These are phyloP conservation scores for Aspergillus sp. DNA, from an alignment of 2,329 filamentous ascomycete species.

Conservation along the genomic window DNA sequence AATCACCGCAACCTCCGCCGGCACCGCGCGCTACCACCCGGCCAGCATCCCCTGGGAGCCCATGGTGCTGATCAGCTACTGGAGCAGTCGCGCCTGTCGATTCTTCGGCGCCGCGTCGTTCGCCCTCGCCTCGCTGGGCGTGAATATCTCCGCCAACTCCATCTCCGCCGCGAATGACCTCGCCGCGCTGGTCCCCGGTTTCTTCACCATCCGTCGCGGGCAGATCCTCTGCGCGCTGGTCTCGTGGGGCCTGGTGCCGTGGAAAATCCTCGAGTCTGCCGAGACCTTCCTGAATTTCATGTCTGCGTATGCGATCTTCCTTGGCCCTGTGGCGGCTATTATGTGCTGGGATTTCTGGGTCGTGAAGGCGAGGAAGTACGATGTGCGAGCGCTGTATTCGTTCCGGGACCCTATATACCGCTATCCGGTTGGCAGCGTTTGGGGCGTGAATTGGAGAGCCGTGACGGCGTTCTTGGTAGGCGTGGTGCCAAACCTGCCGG, in stretches of 20 bases:
- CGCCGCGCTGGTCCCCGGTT: constrained; percentile 46
- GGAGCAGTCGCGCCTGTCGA: constrained; percentile 32
- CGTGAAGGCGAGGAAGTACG: constrained; percentile 43
- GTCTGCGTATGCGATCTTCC: constrained; percentile 57
- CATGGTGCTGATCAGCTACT: constrained; percentile 32
- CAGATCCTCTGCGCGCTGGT: constrained; percentile 48
- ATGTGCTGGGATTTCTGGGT: constrained; percentile 55
- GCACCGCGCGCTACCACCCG: constrained; percentile 27
- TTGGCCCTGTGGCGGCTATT: constrained; percentile 56
- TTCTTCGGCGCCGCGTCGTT: constrained; percentile 49
- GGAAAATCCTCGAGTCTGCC: constrained; percentile 57
- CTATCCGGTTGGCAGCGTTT: constrained; percentile 33
- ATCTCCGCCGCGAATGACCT: constrained; percentile 46
- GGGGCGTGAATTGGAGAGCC: constrained; percentile 53
- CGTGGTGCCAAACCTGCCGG: constrained; percentile 50
- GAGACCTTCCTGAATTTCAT: constrained; percentile 57
- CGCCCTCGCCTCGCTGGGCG: constrained; percentile 48
- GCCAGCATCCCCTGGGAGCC: constrained; percentile 39
- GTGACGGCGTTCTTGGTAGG: constrained; percentile 50
- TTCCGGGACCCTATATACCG: constrained; percentile 40
- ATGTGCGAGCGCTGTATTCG: constrained; percentile 46
- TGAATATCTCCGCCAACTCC: constrained; percentile 51
- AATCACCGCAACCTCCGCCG: constrained; percentile 33
- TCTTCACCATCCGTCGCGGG: constrained; percentile 50
- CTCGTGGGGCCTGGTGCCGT: constrained; percentile 55